Conservation (phyloP, 2,329 filamentous ascomycete genomes). For the Phaeosphaeria sp. region DNA sequence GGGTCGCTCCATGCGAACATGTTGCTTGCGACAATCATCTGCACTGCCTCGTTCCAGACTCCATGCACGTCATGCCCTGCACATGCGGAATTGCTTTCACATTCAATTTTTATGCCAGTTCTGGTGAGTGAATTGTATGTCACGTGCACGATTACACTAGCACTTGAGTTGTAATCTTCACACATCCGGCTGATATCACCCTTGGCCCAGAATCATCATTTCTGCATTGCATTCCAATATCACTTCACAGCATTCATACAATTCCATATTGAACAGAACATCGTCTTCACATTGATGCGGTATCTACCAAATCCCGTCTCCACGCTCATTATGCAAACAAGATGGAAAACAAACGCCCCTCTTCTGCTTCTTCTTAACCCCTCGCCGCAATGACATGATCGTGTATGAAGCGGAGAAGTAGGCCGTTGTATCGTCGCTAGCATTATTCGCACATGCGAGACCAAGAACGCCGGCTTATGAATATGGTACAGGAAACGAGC, state of each 20-base stretch:
- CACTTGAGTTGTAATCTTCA: no score
- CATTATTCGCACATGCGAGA: constrained; percentile 9
- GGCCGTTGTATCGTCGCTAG: constrained; percentile 23
- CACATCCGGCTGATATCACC: no score
- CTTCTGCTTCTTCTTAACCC: constrained; percentile 14
- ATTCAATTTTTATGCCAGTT: background rate
- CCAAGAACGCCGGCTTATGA: constrained; percentile 28
- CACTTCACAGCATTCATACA: background rate
- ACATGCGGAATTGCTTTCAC: no score
- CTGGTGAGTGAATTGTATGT: background rate
- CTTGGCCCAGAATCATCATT: no score
- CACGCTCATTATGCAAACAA: constrained; percentile 40
- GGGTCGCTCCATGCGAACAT: constrained; percentile 16
- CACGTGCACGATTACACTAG: no score
- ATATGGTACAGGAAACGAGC: constrained; percentile 38
- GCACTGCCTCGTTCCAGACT: background rate
- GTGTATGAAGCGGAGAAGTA: constrained; percentile 13
- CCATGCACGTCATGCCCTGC: background rate
- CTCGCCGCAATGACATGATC: constrained; percentile 11
- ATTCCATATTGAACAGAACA: background rate
- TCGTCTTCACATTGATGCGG: constrained; percentile 29
- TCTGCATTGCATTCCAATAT: background rate
- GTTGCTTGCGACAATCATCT: constrained; percentile 6
- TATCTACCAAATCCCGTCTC: constrained; percentile 25
- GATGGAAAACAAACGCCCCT: constrained; percentile 30